A percentile compares a stretch with the other conserved stretches of the same genome.
phyloP scores from a whole-genome alignment of 78 protist species.

The Anaeramoeba flamelloides region DNA sequence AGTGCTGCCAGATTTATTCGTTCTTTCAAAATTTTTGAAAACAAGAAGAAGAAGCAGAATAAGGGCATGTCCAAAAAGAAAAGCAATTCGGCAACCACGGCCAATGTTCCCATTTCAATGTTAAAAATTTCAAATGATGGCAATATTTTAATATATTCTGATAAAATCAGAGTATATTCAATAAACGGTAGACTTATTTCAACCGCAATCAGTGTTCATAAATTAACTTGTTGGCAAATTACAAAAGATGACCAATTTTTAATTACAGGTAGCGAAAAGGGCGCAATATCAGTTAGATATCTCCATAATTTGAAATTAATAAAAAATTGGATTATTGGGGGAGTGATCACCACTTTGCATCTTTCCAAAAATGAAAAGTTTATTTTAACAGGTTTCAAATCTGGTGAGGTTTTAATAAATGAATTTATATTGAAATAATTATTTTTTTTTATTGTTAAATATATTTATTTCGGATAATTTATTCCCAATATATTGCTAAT shows the following conservation, averaged over 20 bases:
- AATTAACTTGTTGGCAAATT: not conserved
- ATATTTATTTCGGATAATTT: too few relatives aligned
- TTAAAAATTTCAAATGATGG: not conserved
- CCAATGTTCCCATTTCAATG: too few relatives aligned
- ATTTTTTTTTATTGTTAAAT: too few relatives aligned
- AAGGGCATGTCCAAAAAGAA: not conserved
- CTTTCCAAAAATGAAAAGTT: too few relatives aligned
- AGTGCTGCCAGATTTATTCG: not conserved
- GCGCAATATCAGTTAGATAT: not conserved
- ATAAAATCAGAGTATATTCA: not conserved
- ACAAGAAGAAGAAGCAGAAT: not conserved
- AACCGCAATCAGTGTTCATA: not conserved
- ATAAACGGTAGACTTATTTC: not conserved
- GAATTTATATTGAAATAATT: too few relatives aligned
- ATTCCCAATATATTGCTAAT: too few relatives aligned
- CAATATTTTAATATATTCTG: not conserved
- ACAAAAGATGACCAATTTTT: not conserved
- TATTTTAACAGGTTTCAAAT: too few relatives aligned
- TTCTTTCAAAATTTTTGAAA: not conserved
- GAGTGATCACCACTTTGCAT: too few relatives aligned
- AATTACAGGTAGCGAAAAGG: not conserved
- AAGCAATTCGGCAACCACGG: too few relatives aligned
- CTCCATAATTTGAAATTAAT: not conserved
- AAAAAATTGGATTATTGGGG: too few relatives aligned
- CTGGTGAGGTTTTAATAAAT: too few relatives aligned